phyloP scores from a whole-genome alignment of 345 rosid genomes.

The Reutealis trisperma region DNA sequence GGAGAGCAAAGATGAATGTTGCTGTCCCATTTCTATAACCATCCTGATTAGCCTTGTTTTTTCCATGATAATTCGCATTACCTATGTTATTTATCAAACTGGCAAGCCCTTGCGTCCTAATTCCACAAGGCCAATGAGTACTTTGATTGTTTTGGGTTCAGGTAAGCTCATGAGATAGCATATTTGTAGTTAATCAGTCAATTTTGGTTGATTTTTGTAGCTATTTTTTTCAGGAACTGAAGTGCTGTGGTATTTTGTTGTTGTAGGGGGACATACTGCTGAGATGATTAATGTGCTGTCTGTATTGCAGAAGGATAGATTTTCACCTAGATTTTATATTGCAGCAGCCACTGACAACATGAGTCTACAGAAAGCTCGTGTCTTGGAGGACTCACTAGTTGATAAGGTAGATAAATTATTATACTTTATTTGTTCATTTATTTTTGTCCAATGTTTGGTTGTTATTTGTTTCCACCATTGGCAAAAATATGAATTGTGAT shows the following conservation, averaged over 20 bases:
- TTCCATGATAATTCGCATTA: conserved; percentile 4
- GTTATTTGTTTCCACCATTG: neutral
- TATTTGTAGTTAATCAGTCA: neutral
- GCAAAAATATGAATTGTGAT: neutral
- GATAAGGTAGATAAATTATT: conserved; percentile 39
- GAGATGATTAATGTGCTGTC: conserved; percentile 86
- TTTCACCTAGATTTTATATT: conserved; percentile 70
- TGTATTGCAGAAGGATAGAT: conserved; percentile 57
- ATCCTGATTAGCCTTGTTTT: conserved; percentile 5
- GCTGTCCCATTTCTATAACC: neutral
- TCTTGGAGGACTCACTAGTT: conserved; percentile 56
- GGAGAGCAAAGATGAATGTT: conserved; percentile 5
- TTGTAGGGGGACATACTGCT: conserved; percentile 89
- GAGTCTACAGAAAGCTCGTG: conserved; percentile 88
- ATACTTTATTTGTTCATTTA: neutral
- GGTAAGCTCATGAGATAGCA: conserved; percentile 6
- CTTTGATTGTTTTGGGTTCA: conserved; percentile 29
- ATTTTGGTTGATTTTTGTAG: neutral
- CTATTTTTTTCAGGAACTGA: neutral
- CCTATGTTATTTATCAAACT: conserved; percentile 22
- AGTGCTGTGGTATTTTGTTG: neutral
- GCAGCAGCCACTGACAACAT: conserved; percentile 93
- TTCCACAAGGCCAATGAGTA: conserved; percentile 20
- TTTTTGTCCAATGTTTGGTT: neutral
- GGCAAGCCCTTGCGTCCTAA: conserved; percentile 28